Percentiles rank a stretch among this genome's conserved stretches.
Conservation (phyloP, 2,329 filamentous ascomycete genomes). For the Colletotrichum gloeosporioides region DNA sequence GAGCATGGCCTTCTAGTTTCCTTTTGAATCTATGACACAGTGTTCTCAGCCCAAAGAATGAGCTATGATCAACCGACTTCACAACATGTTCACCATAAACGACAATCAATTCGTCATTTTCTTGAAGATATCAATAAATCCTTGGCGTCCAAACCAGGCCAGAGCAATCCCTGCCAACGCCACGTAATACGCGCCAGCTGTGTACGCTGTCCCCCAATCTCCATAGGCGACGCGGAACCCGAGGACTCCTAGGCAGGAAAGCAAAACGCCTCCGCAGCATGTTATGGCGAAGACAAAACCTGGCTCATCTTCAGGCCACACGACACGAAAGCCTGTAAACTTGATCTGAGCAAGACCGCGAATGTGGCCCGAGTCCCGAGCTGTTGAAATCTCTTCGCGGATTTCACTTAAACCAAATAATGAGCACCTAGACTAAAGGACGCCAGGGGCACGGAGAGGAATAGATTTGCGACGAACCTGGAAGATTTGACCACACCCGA, state of each 20-base stretch:
- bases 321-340: neutral
- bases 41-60: no score
- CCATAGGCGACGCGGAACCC: neutral
- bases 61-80: no score
- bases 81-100: neutral
- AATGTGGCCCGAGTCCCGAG: neutral
- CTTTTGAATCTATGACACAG: no score
- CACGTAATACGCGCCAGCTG: neutral
- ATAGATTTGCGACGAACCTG: neutral
- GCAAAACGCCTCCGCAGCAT: neutral
- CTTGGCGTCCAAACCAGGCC: neutral
- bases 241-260: neutral
- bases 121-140: neutral
- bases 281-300: fast-evolving
- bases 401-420: no score
- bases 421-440: no score
- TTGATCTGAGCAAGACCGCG: neutral
- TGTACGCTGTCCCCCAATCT: neutral
- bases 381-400: no score
- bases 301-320: neutral
- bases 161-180: neutral
- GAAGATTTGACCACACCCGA: fast-evolving
- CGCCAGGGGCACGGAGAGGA: no score
- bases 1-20: no score
- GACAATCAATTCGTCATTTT: neutral